Percentiles rank a stretch among this genome's conserved stretches.
Evolutionary conservation across 805 yeast genomes (phyloP).

Genomic region (Cyberlindnera japonica): DNA sequence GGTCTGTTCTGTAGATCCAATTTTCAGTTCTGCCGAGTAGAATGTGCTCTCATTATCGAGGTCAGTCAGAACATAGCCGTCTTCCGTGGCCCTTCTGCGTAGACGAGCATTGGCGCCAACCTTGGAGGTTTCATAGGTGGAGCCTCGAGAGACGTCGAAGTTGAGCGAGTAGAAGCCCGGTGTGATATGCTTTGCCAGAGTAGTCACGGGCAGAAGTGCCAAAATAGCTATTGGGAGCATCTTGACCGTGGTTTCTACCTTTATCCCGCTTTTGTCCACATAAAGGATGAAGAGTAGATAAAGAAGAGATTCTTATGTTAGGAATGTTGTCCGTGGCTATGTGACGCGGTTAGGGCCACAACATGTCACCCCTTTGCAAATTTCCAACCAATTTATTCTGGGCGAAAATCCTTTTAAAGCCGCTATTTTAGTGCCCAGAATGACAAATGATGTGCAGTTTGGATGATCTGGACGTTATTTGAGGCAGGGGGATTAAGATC

Average conservation of each 20-base stretch:
- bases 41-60: constrained; percentile 40
- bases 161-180: constrained; percentile 15
- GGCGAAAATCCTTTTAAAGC: no score
- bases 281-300: not conserved
- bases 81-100: constrained; percentile 10
- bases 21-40: constrained; percentile 40
- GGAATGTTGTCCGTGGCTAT: not conserved
- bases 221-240: constrained; percentile 6
- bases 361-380: no score
- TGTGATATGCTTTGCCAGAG: constrained; percentile 14
- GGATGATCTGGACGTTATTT: no score
- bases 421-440: no score
- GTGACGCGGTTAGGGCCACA: constrained; percentile 5
- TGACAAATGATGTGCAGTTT: no score
- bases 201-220: constrained; percentile 8
- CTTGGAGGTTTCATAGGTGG: constrained; percentile 14
- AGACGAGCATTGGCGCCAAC: constrained; percentile 11
- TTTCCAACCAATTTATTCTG: no score
- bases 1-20: constrained; percentile 60
- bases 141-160: constrained; percentile 20
- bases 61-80: constrained; percentile 31
- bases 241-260: not conserved
- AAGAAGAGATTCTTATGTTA: not conserved
- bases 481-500: no score
- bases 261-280: not conserved